phyloP scores from a whole-genome alignment of 805 yeast species.

The Yarrowia keelungensis region DNA sequence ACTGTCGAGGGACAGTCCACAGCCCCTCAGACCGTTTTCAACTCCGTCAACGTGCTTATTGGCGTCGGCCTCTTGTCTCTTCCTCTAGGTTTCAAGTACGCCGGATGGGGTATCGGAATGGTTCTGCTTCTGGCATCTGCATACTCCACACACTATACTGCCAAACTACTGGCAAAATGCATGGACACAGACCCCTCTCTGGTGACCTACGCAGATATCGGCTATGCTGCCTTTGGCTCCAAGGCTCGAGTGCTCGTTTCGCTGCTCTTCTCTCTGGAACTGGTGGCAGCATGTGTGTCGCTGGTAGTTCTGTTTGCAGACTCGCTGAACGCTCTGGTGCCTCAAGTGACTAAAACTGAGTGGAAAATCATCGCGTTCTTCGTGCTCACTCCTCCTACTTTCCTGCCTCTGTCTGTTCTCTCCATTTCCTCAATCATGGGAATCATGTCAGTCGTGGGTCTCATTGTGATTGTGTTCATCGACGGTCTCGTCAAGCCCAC shows the following conservation, averaged over 20 bases:
- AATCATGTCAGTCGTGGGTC: slow-evolving; percentile 69
- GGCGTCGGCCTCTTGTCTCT: slow-evolving; percentile 72
- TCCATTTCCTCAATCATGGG: slow-evolving; percentile 76
- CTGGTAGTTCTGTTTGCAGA: slow-evolving; percentile 84
- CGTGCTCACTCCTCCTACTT: slow-evolving; percentile 77
- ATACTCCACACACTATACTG: slow-evolving; percentile 74
- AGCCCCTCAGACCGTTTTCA: slow-evolving; percentile 69
- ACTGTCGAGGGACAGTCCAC: slow-evolving; percentile 83
- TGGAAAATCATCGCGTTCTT: slow-evolving; percentile 67
- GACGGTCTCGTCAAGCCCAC: slow-evolving; percentile 68
- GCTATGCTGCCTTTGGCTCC: slow-evolving; percentile 83
- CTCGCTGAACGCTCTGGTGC: slow-evolving; percentile 74
- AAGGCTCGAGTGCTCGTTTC: slow-evolving; percentile 77
- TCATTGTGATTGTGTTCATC: slow-evolving; percentile 62
- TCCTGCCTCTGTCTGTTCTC: slow-evolving; percentile 74
- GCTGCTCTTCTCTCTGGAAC: slow-evolving; percentile 73
- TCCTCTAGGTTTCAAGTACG: slow-evolving; percentile 65
- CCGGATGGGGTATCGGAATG: slow-evolving; percentile 67
- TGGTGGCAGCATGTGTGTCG: slow-evolving; percentile 82
- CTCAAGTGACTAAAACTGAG: slow-evolving; percentile 57
- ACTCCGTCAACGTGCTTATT: slow-evolving; percentile 65
- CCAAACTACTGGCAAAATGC: slow-evolving; percentile 72
- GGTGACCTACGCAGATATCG: slow-evolving; percentile 88
- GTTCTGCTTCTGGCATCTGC: slow-evolving; percentile 68
- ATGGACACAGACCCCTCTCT: slow-evolving; percentile 81